phyloP scores from a whole-genome alignment of 2,329 filamentous ascomycete species.

The Dactylonectria estremocensis region DNA sequence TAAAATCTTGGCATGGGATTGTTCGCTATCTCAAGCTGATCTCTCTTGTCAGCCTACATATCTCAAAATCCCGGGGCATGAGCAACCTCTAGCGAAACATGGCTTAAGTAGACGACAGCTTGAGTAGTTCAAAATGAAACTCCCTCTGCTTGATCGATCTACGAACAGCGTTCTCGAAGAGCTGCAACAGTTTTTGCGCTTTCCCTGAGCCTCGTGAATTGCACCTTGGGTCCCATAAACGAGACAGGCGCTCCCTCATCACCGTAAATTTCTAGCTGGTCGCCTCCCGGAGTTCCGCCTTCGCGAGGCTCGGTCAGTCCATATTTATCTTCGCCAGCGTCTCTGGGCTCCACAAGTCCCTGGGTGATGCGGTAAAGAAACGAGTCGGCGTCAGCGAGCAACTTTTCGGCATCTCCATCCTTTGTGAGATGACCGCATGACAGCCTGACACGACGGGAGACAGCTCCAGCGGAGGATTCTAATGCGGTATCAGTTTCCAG shows the following conservation, averaged over 20 bases:
- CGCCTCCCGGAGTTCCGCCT: background rate
- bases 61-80: too few species aligned
- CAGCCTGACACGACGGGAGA: background rate
- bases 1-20: too few species aligned
- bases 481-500: background rate
- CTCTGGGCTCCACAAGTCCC: background rate
- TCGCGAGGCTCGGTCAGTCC: background rate
- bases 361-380: background rate
- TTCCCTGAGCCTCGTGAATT: background rate
- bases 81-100: too few species aligned
- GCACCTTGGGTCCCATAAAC: background rate
- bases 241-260: background rate
- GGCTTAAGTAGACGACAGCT: too few species aligned
- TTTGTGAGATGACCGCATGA: background rate
- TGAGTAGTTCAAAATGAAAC: too few species aligned
- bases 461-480: background rate
- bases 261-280: background rate
- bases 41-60: too few species aligned
- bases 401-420: background rate
- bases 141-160: background rate
- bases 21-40: too few species aligned
- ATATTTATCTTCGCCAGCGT: background rate
- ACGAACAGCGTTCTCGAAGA: background rate
- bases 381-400: background rate
- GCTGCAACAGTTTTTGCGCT: background rate